Evolutionary conservation across 352 stramenopile species (phyloP), one percentile per base, ranked within the genome.

Genomic region (Pythium dissotocum): DNA sequence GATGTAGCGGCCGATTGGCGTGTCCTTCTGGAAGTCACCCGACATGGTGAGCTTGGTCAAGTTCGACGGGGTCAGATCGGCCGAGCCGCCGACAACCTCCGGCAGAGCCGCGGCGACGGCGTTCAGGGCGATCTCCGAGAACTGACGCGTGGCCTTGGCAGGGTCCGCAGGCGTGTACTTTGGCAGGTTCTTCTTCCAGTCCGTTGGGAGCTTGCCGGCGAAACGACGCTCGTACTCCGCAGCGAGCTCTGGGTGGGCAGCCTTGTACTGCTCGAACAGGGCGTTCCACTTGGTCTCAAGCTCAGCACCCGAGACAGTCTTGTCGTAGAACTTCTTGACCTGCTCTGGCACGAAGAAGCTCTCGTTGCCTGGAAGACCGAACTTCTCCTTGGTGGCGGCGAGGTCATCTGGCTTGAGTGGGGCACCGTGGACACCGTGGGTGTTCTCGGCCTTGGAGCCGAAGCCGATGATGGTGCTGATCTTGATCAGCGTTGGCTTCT

Each of bases 401-500:
- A 99, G 80, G 64, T 99, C 97, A 60, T 98, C 89, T 16, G 78
- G 70, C 73, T 97, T 98, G n/a, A 99, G 80, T 24, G 97, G 97
- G 40, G 97, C 86, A 51, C 98, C 98, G 82, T 99, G 98, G n/a
- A 97, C 97, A 48, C 76, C 85, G 71, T 97, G 81, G 8, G 85
- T 97, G 65, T 98, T 98, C 72, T 97, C 86, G 62, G 94, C 77
- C 76, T 97, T 98, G 63, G 88, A 93, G 71, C 98, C 98, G 59
- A 96, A 97, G 46, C 98, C 97, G 77, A 99, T 99, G 51, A 85
- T 92, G 30, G 97, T 99, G 70, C 82, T 91, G 75, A 99, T 89
- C 83, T 99, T 99, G 83, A 99, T 99, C n/a, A 99, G 84, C 70
- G 90, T 97, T n/a, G 97, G 97, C 81, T 98, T 98, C 76, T 98